Base-by-base conservation (phyloP, 2,329 filamentous ascomycete species). In the Thelonectria blattea region DNA sequence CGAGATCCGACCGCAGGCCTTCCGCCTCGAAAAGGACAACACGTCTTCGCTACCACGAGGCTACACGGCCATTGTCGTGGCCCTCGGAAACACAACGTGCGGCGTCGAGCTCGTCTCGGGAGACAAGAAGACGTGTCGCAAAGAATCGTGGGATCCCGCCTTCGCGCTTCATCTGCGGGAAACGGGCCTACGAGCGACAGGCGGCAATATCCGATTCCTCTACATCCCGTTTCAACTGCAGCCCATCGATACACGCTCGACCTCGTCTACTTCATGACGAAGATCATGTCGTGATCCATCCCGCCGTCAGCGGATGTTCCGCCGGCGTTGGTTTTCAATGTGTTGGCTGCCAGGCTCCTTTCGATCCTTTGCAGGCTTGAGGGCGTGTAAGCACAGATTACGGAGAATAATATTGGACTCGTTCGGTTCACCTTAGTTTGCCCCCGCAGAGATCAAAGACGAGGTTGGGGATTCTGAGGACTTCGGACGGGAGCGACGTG, bases 221-320 rank as follows among this genome's bases (percentile, higher is more conserved):
- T 69, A 69, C 45, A 69, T 69, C 41, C 67, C 67, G 32, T 64
- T 69, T 47, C 65, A 69, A 15, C 43, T 69, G 49, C 67, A 69
- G 34, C 67, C 67, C 17, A 53, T 62, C 52, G 64, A 65, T 39
- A 62, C 39, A 46, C 52, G 52, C 20, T 56, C 49, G 53, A 18
- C 49, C 17, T 15, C 18, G 51, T 27, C 54, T 65, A 69, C 61
- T 69, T 69, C 67, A 69, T 69, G 56, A 69, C 69, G 45, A 68
- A 66, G 49, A 69, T 69, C 67, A 69, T 69, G 42, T 69, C 67
- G 57, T 69, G 67, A 42, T 69, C 65, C 54, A 58, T 65, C 43
- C 56, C 60, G 24, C 61, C 37, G 30, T 67, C 62, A 18, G 56
- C 58, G 34, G 63, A 65, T 37, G 32, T 60, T 55, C 56, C 63